These are phyloP conservation scores for Aspergillus sergii DNA, from an alignment of 2,329 filamentous ascomycete genomes.

Conservation along the genomic window DNA sequence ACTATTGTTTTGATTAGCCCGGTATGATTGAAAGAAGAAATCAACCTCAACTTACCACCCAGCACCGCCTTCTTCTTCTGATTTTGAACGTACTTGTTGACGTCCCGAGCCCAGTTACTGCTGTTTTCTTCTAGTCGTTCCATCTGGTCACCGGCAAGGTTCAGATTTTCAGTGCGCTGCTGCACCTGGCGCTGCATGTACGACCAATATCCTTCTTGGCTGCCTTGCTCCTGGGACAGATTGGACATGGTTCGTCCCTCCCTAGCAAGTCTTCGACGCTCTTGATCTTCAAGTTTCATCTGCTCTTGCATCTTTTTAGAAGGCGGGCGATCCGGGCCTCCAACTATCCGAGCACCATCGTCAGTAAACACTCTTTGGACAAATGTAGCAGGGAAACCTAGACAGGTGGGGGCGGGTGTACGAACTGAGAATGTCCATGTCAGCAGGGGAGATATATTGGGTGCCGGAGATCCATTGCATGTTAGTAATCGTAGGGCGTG, in stretches of 20 bases:
- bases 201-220: conserved; percentile 69
- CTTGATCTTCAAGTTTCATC: conserved; percentile 71
- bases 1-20: conserved; percentile 27
- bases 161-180: conserved; percentile 85
- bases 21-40: background rate
- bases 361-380: background rate
- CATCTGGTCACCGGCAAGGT: conserved; percentile 81
- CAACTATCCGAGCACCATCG: conserved; percentile 52
- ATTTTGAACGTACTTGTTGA: conserved; percentile 79
- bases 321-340: conserved; percentile 82
- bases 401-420: conserved; percentile 4
- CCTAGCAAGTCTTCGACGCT: conserved; percentile 43
- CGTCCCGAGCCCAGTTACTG: conserved; percentile 81
- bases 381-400: background rate
- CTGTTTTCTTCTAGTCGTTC: conserved; percentile 79
- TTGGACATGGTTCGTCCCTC: conserved; percentile 39
- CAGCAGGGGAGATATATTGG: conserved; percentile 81
- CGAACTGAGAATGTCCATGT: conserved; percentile 79
- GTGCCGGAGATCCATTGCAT: conserved; percentile 96
- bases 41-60: conserved; percentile 52
- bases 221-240: conserved; percentile 27
- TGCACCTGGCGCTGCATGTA: conserved; percentile 87
- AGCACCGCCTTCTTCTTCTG: conserved; percentile 86
- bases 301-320: conserved; percentile 87
- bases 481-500: conserved; percentile 90